phyloP scores from a whole-genome alignment of 176 grass and related monocot genomes.

The Oryza meyeriana region DNA sequence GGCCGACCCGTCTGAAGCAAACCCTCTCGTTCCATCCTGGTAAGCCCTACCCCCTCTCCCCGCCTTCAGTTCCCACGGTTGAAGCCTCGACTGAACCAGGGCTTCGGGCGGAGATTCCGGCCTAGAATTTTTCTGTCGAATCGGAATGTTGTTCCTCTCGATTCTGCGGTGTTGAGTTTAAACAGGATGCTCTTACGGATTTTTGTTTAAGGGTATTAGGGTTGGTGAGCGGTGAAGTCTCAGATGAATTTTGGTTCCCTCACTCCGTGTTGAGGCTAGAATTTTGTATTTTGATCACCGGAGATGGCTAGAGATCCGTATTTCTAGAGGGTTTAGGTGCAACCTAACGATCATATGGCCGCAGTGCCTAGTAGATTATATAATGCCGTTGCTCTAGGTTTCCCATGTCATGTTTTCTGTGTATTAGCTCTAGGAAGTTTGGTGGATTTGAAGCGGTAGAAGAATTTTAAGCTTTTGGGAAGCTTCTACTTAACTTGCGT shows the following conservation, averaged over 20 bases:
- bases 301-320: background rate
- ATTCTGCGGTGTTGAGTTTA: background rate
- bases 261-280: background rate
- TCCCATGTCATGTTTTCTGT: background rate
- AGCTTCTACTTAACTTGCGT: background rate
- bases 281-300: background rate
- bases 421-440: background rate
- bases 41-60: background rate
- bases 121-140: background rate
- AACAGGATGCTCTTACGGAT: background rate
- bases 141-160: background rate
- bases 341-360: background rate
- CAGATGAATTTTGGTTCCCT: background rate
- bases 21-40: background rate
- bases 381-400: background rate
- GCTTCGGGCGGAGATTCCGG: background rate
- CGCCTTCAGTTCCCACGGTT: background rate
- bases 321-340: background rate
- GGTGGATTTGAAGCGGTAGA: background rate
- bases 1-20: background rate
- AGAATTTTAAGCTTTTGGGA: background rate
- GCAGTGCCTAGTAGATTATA: background rate
- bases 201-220: background rate
- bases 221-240: background rate
- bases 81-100: background rate